These are phyloP conservation scores for Alternaria gaisen DNA, from an alignment of 2,329 filamentous ascomycete genomes.

Conservation along the genomic window DNA sequence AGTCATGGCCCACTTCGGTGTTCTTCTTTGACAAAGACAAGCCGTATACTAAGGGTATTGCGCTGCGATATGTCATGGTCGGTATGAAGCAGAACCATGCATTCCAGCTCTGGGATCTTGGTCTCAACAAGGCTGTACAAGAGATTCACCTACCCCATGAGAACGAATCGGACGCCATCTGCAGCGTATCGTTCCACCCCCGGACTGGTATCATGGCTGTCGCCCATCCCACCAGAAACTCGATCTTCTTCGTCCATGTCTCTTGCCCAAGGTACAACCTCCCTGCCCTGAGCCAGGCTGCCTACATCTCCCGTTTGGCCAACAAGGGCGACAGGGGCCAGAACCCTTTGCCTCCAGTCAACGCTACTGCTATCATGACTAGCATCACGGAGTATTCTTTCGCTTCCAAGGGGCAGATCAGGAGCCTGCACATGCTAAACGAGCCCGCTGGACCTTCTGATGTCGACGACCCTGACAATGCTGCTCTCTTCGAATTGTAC, in stretches of 20 bases:
- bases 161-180: conserved; percentile 97
- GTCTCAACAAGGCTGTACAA: conserved; percentile 92
- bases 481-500: conserved; percentile 90
- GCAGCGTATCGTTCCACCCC: conserved; percentile 94
- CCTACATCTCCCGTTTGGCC: conserved; percentile 81
- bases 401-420: conserved; percentile 81
- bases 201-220: conserved; percentile 92
- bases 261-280: conserved; percentile 94
- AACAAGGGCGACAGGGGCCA: conserved; percentile 55
- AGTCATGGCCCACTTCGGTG: conserved; percentile 96
- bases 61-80: conserved; percentile 93
- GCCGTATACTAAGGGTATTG: conserved; percentile 87
- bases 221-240: conserved; percentile 95
- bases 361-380: conserved; percentile 96
- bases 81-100: conserved; percentile 99
- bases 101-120: conserved; percentile 97
- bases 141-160: conserved; percentile 96
- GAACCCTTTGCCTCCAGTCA: conserved; percentile 78
- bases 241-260: conserved; percentile 94
- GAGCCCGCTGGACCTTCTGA: conserved; percentile 69
- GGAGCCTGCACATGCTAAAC: conserved; percentile 88
- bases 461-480: conserved; percentile 68
- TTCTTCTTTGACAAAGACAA: conserved; percentile 95
- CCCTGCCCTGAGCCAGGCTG: conserved; percentile 80
- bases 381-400: conserved; percentile 96